A percentile compares a stretch with the other conserved stretches of the same genome.
Evolutionary conservation across 1,284 basidiomycete species (phyloP).

Genomic region (Chalciporus sp.): DNA sequence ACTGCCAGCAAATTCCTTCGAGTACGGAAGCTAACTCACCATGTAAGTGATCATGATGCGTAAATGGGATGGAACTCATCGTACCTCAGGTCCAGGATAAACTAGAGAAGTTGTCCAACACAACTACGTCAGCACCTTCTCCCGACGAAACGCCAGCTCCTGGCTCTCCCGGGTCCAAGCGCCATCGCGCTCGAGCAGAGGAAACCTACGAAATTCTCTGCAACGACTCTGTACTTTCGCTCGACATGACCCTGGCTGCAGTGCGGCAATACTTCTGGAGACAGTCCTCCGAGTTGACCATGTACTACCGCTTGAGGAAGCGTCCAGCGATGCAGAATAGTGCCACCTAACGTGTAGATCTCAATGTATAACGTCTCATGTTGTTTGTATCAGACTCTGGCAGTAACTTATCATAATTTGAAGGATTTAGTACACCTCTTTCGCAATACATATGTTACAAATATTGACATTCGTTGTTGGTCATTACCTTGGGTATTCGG

Average conservation of each 20-base stretch:
- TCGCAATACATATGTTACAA: background rate
- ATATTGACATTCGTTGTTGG: background rate
- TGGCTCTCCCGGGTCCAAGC: slow-evolving; percentile 22
- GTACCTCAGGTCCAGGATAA: slow-evolving; percentile 78
- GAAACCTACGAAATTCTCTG: slow-evolving; percentile 88
- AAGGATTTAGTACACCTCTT: slow-evolving; percentile 6
- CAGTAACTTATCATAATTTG: slow-evolving; percentile 31
- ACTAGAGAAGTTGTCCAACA: slow-evolving; percentile 60
- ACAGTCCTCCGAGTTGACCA: slow-evolving; percentile 76
- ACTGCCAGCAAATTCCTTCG: slow-evolving; percentile 87
- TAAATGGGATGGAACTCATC: slow-evolving; percentile 10
- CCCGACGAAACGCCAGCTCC: slow-evolving; percentile 45
- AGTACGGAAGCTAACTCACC: slow-evolving; percentile 80
- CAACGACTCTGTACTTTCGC: slow-evolving; percentile 77
- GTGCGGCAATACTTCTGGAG: slow-evolving; percentile 88
- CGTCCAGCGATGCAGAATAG: slow-evolving; percentile 2
- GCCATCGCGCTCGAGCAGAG: slow-evolving; percentile 52
- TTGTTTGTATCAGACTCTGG: slow-evolving; percentile 1
- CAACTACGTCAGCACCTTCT: slow-evolving; percentile 22
- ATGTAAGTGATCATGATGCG: slow-evolving; percentile 54
- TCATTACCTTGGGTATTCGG: background rate
- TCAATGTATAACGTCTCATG: slow-evolving; percentile 2
- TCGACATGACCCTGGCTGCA: slow-evolving; percentile 87
- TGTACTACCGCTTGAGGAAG: slow-evolving; percentile 75
- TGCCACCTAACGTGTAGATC: background rate